Evolutionary conservation across 2,329 filamentous ascomycete genomes (phyloP).

Genomic region (Xylaria hypoxylon): DNA sequence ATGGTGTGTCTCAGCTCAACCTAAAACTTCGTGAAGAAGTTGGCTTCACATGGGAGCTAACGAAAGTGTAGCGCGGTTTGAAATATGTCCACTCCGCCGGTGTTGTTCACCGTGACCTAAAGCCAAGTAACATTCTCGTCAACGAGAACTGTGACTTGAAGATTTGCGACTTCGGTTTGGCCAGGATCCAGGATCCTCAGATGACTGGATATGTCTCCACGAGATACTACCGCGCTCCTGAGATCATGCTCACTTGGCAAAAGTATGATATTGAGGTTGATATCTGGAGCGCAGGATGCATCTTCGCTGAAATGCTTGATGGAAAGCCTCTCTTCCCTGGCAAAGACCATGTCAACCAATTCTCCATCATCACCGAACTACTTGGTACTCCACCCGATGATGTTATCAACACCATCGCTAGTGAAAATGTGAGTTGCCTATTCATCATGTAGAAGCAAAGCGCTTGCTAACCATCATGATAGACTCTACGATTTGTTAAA

Average conservation of each 20-base stretch:
- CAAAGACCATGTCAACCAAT: constrained; percentile 99
- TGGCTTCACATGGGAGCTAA: constrained; percentile 16
- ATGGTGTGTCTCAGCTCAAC: constrained; percentile 70
- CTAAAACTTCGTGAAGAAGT: not conserved
- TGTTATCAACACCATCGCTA: constrained; percentile 98
- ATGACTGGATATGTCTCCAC: constrained; percentile 99
- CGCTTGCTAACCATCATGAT: constrained; percentile 36
- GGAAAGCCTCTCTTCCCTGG: constrained; percentile 98
- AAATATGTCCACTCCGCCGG: constrained; percentile 99
- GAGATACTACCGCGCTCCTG: constrained; percentile 96
- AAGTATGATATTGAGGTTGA: constrained; percentile 99
- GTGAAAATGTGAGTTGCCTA: constrained; percentile 81
- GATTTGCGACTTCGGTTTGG: constrained; percentile 98
- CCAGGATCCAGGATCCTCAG: constrained; percentile 97
- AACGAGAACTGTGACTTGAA: constrained; percentile 99
- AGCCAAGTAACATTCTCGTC: constrained; percentile 98
- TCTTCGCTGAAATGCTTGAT: constrained; percentile 99
- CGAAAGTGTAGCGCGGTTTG: constrained; percentile 77
- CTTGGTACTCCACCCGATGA: constrained; percentile 96
- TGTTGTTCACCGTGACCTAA: constrained; percentile 96
- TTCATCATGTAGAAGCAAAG: not conserved
- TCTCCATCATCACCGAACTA: constrained; percentile 98
- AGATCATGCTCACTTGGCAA: constrained; percentile 99
- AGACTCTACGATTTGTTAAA: constrained; percentile 97
- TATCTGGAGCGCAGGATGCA: constrained; percentile 99